phyloP scores from a whole-genome alignment of 2,329 filamentous ascomycete genomes.

The Sarocladiaceae sp. region DNA sequence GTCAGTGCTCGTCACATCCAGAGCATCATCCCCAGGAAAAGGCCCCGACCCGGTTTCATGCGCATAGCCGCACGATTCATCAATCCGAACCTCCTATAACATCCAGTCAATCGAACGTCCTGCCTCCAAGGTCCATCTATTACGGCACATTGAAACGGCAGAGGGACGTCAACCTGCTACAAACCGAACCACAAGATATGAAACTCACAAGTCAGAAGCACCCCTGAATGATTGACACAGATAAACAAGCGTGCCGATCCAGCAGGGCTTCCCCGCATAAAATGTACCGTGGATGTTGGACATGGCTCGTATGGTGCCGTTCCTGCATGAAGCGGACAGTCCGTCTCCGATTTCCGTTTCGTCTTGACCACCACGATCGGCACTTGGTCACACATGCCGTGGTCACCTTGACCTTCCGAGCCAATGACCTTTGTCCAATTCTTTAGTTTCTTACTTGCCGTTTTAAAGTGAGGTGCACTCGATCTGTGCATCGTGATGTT shows the following conservation, averaged over 20 bases:
- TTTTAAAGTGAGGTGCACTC: not conserved
- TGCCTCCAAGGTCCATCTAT: not conserved
- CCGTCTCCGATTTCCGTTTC: conserved; percentile 4
- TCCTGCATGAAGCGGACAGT: conserved; percentile 9
- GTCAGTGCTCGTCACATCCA: not conserved
- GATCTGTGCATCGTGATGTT: not conserved
- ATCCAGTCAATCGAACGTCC: too few species aligned
- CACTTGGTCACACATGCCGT: not conserved
- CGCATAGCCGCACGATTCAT: not conserved
- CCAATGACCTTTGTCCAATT: not conserved
- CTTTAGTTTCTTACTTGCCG: not conserved
- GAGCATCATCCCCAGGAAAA: not conserved
- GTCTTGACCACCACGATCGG: conserved; percentile 6
- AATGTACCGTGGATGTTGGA: not conserved
- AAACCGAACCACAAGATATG: not conserved
- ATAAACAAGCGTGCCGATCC: not conserved
- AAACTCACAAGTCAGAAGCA: too few species aligned
- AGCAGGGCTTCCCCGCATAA: not conserved
- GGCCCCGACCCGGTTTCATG: not conserved
- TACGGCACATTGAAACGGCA: not conserved
- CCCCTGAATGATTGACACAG: not conserved
- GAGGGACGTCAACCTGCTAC: not conserved
- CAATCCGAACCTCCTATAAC: not conserved
- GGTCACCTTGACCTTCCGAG: not conserved
- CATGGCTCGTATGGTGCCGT: not conserved